Conservation (phyloP, 306 rosid genomes). For the Acacia melanoxylon region DNA sequence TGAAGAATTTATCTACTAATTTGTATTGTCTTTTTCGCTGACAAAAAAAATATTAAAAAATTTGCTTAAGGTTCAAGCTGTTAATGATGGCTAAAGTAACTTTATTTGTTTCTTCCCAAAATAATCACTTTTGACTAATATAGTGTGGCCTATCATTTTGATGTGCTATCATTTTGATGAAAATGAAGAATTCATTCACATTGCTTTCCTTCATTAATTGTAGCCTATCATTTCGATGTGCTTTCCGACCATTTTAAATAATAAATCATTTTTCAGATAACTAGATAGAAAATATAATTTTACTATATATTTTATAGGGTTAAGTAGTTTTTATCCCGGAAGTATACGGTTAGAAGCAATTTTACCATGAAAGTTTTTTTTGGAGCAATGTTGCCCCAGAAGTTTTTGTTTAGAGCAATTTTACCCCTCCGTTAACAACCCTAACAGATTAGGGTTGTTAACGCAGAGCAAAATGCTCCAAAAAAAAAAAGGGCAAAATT, state of each 20-base stretch:
- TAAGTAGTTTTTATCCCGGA: too few relatives aligned
- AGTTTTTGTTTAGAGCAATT: too few relatives aligned
- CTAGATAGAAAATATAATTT: not conserved
- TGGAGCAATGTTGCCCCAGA: too few relatives aligned
- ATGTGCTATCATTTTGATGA: too few relatives aligned
- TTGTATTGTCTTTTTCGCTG: not conserved
- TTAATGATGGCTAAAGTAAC: not conserved
- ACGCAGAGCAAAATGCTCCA: too few relatives aligned
- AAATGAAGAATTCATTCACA: too few relatives aligned
- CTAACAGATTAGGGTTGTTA: too few relatives aligned
- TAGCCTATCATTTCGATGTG: not conserved
- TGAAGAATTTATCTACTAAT: not conserved
- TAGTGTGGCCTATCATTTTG: too few relatives aligned
- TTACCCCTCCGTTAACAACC: too few relatives aligned
- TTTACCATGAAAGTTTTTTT: too few relatives aligned
- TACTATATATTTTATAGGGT: not conserved
- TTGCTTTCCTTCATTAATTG: not conserved
- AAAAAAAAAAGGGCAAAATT: too few relatives aligned
- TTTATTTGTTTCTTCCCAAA: not conserved
- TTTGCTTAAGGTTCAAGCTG: not conserved
- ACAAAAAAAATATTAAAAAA: not conserved
- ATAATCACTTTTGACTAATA: not conserved
- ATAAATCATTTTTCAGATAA: not conserved
- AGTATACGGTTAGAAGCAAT: too few relatives aligned
- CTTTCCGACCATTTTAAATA: not conserved